phyloP scores from a whole-genome alignment of 2,329 filamentous ascomycete species.

The Beauveria varroae region DNA sequence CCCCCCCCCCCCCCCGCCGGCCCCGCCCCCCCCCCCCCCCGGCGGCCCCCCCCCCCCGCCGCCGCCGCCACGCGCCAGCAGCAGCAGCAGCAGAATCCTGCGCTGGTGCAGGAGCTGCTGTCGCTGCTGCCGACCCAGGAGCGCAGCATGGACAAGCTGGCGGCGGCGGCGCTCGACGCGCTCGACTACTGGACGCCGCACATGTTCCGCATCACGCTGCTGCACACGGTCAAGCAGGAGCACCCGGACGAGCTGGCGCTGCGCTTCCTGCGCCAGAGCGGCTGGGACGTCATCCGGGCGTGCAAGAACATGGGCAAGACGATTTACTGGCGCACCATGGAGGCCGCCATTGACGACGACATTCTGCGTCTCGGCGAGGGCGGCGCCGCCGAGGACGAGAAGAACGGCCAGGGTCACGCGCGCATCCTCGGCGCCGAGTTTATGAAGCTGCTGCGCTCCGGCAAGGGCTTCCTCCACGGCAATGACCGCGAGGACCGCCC shows the following conservation, averaged over 20 bases:
- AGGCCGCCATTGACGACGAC: slow-evolving; percentile 78
- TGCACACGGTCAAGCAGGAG: slow-evolving; percentile 86
- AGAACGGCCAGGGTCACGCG: slow-evolving; percentile 43
- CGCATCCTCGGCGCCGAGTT: slow-evolving; percentile 68
- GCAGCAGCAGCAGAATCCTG: slow-evolving; percentile 43
- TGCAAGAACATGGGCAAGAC: slow-evolving; percentile 84
- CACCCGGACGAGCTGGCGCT: slow-evolving; percentile 74
- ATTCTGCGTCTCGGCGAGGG: slow-evolving; percentile 67
- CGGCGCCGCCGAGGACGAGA: slow-evolving; percentile 50
- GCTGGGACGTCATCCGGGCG: slow-evolving; percentile 85
- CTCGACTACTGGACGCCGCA: slow-evolving; percentile 66
- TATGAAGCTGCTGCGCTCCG: slow-evolving; percentile 69
- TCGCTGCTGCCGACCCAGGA: slow-evolving; percentile 37
- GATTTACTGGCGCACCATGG: slow-evolving; percentile 74
- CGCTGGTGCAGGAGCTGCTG: slow-evolving; percentile 24
- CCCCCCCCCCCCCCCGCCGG: too few relatives aligned
- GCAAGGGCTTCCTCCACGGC: slow-evolving; percentile 82
- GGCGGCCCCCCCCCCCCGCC: too few relatives aligned
- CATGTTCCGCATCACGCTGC: slow-evolving; percentile 66
- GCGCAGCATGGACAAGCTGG: slow-evolving; percentile 83
- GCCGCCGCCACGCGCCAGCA: slow-evolving; percentile 43
- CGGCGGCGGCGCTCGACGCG: slow-evolving; percentile 70
- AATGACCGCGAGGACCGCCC: slow-evolving; percentile 70
- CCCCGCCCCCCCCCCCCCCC: too few relatives aligned
- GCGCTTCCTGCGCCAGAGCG: slow-evolving; percentile 70